Base-by-base conservation (phyloP, 768 basidiomycete genomes). In the Tricholoma bakamatsutake region DNA sequence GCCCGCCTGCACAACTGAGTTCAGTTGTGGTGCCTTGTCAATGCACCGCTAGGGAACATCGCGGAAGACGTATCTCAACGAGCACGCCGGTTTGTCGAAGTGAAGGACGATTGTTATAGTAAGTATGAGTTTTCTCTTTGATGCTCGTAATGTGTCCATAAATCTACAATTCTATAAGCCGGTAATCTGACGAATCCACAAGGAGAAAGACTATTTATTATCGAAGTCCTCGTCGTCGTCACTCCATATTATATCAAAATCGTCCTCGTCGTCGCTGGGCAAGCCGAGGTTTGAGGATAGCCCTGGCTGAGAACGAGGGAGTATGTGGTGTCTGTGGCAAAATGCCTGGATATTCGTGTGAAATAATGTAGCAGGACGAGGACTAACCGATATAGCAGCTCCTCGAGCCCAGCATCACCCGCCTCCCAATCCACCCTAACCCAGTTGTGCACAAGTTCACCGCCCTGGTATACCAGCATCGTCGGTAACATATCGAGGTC, bases 381-480 rank as follows among this genome's bases (percentile, higher is more conserved):
- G 24, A 64, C 79, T 53, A 57, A 89, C 88, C 76, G 81, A 62
- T 78, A 74, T 13, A 91, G 73, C 6, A 88, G 70, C 43, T 88
- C 87, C 59, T 88, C 85, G 0, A 91, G 64, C 24, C 84, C 87
- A n/a, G 77, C 78, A 33, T 71, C 64, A 11, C 83, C 84, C 0
- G 86, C 88, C 67, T 90, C 89, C 90, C 89, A 92, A 66, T 93
- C 90, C 4, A 92, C 89, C 24, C 90, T 77, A 8, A 93, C 87
- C 90, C 90, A 93, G 49, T 88, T 89, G 62, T 90, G 81, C n/a
- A 90, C 81, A n/a, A 93, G 80, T 58, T 90, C 82, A 15, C 90
- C 89, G 55, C 81, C 83, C 15, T 83, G 85, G 62, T 92, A 92
- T 4, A 88, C 87, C 11, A 90, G 77, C 64, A 90, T 67, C 1